Evolutionary conservation across 2,329 filamentous ascomycete genomes (phyloP), one percentile per base, ranked within the genome.

Genomic region (Nannizzia gypsea): DNA sequence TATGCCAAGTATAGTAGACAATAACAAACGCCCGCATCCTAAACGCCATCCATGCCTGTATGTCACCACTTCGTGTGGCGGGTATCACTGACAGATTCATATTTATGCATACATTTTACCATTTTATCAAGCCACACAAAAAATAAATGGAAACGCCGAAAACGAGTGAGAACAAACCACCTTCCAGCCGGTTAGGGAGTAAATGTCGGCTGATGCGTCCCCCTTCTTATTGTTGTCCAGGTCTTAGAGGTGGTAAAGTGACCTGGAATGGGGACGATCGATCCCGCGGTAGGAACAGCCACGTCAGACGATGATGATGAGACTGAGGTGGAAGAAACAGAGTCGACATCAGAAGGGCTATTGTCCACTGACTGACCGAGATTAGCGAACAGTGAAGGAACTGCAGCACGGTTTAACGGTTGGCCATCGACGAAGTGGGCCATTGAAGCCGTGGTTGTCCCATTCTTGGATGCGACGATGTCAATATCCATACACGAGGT

Each of bases 101-200:
- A 40, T 4, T 13, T 4, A 40, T 40, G 38, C 15, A 40, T 46
- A 24, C 17, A 46, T 46, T 24, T 46, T 46, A 9, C 11, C 20
- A 20, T 46, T 46, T 17, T 17, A 22, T 34, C 13, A 11, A 24
- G 17, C 6, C 4, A 22, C 1, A 46, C 2, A 55, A 34, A 28
- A 54, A 38, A 34, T 22, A 34, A 15, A 34, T 54, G 44, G 56
- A 22, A n/a, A n/a, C n/a, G n/a, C n/a, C n/a, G n/a, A n/a, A n/a
- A n/a, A n/a, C n/a, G n/a, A n/a, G n/a, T n/a, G n/a, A n/a, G n/a
- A n/a, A n/a, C n/a, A 58, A 28, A 34, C 56, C 56, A 34, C 17
- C 17, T 44, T 40, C 20, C 20, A 96, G 80, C 26, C 92, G 90
- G 75, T 96, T 56, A 40, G 11, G 38, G 38, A 40, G 38, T 13